Base-by-base conservation (phyloP, 139 green algal genomes). In the Mesostigma viride region DNA sequence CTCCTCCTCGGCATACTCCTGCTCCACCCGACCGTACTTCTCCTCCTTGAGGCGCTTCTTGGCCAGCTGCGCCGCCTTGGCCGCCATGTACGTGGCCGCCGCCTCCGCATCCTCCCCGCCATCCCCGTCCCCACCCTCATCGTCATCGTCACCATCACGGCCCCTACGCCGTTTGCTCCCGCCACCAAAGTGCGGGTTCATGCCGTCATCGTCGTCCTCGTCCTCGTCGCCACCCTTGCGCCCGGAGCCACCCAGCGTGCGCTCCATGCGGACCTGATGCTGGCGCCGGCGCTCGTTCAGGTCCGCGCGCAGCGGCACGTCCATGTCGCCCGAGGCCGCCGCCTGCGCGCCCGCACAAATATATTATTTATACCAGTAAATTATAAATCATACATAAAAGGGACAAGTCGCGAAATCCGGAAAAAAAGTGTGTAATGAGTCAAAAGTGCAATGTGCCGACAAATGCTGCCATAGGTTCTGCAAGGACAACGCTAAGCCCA, bases 221-320 rank as follows among this genome's bases (percentile, higher is more conserved):
- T 63, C 58, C 58, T 94, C 87, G 22, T 27, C 22, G 51, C 14
- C 40, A 8, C 11, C 11, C 40, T 51, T 14, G 40, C 40, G 8
- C 11, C 40, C 40, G 40, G 40, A 51, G 40, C 11, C 11, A 14
- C 11, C 8, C 14, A 8, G 11, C 40, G 11, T 14, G 11, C 40
- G 40, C 40, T 8, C 11, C 11, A 51, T 51, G 11, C 40, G 40
- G 40, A 51, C 40, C 11, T 51, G 11, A 28, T 82, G 83, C 31
- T 79, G 81, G 35, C 84, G 80, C 1, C 86, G 69, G 24, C 90
- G 80, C 56, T 95, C 84, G 27, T 76, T 58, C 40, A 97, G 86
- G 3, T 81, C 68, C 47, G 74, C 77, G 30, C 71, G 70, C 1
- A 59, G 2, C 1, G 87, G 82, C 53, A 91, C 35, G 62, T 92